These are phyloP conservation scores for Elaeagnus macrophylla DNA, from an alignment of 306 rosid genomes.

Conservation along the genomic window DNA sequence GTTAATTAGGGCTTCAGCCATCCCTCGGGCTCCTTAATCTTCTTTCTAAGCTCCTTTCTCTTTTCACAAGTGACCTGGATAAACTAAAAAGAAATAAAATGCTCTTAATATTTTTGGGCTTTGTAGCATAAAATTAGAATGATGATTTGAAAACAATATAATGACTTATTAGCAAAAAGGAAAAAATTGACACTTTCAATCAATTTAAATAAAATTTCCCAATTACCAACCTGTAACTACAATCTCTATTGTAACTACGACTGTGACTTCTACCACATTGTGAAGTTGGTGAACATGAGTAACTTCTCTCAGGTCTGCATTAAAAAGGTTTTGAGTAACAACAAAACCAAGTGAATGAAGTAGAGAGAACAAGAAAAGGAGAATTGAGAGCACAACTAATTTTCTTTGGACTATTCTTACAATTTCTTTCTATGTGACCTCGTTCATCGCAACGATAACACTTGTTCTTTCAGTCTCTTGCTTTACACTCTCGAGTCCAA, in stretches of 20 bases:
- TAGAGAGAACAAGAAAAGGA: not conserved
- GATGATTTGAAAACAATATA: not conserved
- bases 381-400: slow-evolving; percentile 13
- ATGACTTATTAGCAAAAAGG: not conserved
- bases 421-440: slow-evolving; percentile 45
- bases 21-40: slow-evolving; percentile 40
- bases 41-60: slow-evolving; percentile 41
- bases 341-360: not conserved
- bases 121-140: too few relatives aligned
- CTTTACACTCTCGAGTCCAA: slow-evolving; percentile 54
- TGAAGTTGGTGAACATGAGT: slow-evolving; percentile 38
- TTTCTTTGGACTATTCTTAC: slow-evolving; percentile 48
- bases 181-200: too few relatives aligned
- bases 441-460: slow-evolving; percentile 49
- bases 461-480: slow-evolving; percentile 51
- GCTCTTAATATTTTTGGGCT: too few relatives aligned
- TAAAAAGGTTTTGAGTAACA: not conserved
- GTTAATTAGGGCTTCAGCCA: slow-evolving; percentile 38
- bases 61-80: slow-evolving; percentile 38
- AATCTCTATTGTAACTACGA: slow-evolving; percentile 50
- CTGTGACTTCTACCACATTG: slow-evolving; percentile 45
- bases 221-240: slow-evolving; percentile 34
- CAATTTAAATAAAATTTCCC: too few relatives aligned
- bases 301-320: slow-evolving; percentile 28
- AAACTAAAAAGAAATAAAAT: slow-evolving; percentile 18